Evolutionary conservation across 2,329 filamentous ascomycete genomes (phyloP), one percentile per base, ranked within the genome.

Genomic region (Trichoderma brevicompactum): DNA sequence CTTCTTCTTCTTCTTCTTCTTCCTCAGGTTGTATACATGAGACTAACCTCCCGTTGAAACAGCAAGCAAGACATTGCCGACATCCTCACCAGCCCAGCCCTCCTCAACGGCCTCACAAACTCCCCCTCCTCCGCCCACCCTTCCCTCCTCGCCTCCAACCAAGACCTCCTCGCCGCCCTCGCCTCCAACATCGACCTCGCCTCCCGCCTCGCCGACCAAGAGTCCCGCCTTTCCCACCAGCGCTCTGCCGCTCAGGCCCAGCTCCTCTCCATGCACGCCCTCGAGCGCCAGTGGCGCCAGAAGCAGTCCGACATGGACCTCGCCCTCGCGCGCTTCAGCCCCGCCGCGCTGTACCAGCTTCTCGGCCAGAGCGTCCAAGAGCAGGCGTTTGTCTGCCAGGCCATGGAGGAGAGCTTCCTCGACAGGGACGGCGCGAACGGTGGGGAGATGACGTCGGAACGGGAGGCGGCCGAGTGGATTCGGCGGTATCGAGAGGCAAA

Each of bases 321-420:
- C 59, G 92, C 92, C 7, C 81, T 98, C 67, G 87, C 88, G 41
- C 91, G 92, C 1, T 98, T 96, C 79, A 91, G 92, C 32, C 93
- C 94, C 0, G 90, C 92, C 49, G 90, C 91, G 49, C 81, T 98
- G 72, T 97, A 98, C 74, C 91, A 94, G 77, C 85, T 91, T 59
- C 82, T 98, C 10, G 87, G 83, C 52, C 89, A 90, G 66, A 89
- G 88, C 9, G 87, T 96, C 15, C 85, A 87, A 60, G 94, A 98
- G 80, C 94, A 97, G 78, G 92, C 94, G 68, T 81, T 81, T 66
- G 83, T 97, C 15, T 94, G 94, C 70, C 83, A 85, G 66, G 93
- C 92, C 1, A 83, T 98, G 65, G 94, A 97, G 79, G 94, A 97
- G 80, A 97, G 94, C 72, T 98, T 97, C 74, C 80, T 98, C 1